Base-by-base conservation (phyloP, 31 red algal genomes). In the Endocladia muricata region DNA sequence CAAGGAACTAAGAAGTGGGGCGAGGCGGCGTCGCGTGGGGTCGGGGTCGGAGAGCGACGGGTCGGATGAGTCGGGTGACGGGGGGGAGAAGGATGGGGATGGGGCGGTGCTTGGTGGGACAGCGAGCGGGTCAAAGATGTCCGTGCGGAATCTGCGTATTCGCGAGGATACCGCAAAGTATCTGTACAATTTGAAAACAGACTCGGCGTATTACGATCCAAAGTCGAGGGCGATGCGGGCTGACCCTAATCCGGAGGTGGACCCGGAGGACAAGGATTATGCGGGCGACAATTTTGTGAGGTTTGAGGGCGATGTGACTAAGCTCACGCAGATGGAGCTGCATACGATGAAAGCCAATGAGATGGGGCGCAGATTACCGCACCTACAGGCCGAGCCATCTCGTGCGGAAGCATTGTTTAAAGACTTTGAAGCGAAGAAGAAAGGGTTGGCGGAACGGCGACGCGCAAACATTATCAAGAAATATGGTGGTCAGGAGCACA, bases 201-300 rank as follows among this genome's bases (percentile, higher is more conserved):
- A 96, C 64, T 96, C 93, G 33, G 93, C 93, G 36, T 97, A 92
- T 40, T 97, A 97, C 65, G 94, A 97, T 44, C 94, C 94, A 29
- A 97, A 97, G 72, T 86, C 94, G 2, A 83, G 94, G 22, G 77
- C 94, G 1, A 97, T 97, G 94, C 87, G 94, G 23, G 82, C 84
- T 13, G 94, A 97, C 44, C 94, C 94, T 7, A 76, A 66, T 21
- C 94, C 94, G 7, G 56, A 92, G 30, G 56, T 97, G 15, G 68
- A 85, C 29, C 70, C 77, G 6, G 68, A 91, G 3, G 94, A 97
- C 55, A 97, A 97, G 72, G 94, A 97, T 66, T 97, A 72, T 86
- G 82, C 88, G 0, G 94, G 94, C 26, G 94, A 97, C 62, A 92
- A 91, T 61, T 97, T 97, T 75, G 89, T 97, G 35, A 38, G 83